Evolutionary conservation across 495 filamentous ascomycete species (phyloP).

Genomic region (Lasiosphaeria ovina): DNA sequence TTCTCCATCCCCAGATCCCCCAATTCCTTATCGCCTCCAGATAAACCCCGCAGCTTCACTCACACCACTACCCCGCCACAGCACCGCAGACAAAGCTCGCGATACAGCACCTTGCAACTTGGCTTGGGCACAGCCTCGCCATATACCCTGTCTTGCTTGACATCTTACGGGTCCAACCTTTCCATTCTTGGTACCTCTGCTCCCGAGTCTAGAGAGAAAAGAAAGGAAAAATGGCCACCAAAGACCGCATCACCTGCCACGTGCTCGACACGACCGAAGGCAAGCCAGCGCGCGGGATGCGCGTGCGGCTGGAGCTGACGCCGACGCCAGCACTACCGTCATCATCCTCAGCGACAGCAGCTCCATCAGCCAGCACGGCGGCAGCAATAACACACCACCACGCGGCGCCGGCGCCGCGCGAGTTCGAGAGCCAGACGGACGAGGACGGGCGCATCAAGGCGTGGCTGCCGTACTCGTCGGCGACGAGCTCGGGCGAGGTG

Average conservation of each 20-base stretch:
- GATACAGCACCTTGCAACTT: no score
- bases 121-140: no score
- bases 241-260: conserved; percentile 61
- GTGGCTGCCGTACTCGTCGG: conserved; percentile 62
- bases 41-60: neutral
- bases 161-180: no score
- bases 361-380: conserved; percentile 26
- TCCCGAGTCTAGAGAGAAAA: neutral
- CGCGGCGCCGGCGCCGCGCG: conserved; percentile 48
- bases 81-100: no score
- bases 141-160: no score
- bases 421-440: conserved; percentile 67
- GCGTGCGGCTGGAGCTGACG: conserved; percentile 69
- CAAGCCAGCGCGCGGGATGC: conserved; percentile 71
- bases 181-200: neutral
- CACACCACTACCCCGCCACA: no score
- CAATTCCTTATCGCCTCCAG: no score
- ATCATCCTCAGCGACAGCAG: conserved; percentile 23
- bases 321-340: conserved; percentile 54
- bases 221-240: conserved; percentile 19
- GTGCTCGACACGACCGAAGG: conserved; percentile 60
- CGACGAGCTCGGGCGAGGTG: conserved; percentile 45
- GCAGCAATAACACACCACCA: conserved; percentile 14
- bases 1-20: no score
- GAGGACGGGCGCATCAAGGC: conserved; percentile 79